Evolutionary conservation across 306 rosid genomes (phyloP), one percentile per base, ranked within the genome.

Genomic region (Coriaria nepalensis): DNA sequence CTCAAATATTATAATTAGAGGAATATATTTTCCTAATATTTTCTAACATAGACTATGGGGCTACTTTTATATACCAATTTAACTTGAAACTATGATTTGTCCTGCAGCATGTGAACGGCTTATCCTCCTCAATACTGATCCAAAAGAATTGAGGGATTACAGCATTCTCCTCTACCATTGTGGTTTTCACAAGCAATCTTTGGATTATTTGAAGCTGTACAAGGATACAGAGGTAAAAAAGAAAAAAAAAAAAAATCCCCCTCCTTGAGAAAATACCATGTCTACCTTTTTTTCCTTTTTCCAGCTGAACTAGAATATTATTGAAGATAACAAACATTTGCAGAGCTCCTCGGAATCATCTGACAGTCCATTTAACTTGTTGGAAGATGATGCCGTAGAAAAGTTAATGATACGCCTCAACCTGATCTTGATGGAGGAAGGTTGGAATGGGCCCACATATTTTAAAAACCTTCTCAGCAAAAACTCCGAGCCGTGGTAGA

Each of bases 81-180:
- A 6, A 35, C 15, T 44, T 56, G 20, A 35, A 39, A n/a, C 60
- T 10, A 13, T 15, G 6, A 10, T 40, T 10, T 6, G 10, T 12
- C 20, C 12, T 57, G 63, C 84, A 84, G 97, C 95, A 34, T 88
- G 95, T 40, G 97, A 88, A 65, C 95, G 95, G 47, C 93, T 81
- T 55, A 76, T 88, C 60, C 78, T 81, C 73, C 52, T 88, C 40
- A 63, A 80, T 49, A 66, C 71, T 47, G 78, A 81, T 51, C 47
- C 67, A 8, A 88, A 76, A 53, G 97, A 88, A 55, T 61, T 88
- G 39, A 72, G 93, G 65, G 97, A 88, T 61, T 88, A 84, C 62
- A 79, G 93, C 74, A 70, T 79, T 67, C 97, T 88, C 58, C 93
- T 88, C 54, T 84, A 88, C 62, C 97, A 81, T 34, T 88, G 95